These are phyloP conservation scores for Tulasnella sp. DNA, from an alignment of 768 basidiomycete genomes.

Conservation along the genomic window DNA sequence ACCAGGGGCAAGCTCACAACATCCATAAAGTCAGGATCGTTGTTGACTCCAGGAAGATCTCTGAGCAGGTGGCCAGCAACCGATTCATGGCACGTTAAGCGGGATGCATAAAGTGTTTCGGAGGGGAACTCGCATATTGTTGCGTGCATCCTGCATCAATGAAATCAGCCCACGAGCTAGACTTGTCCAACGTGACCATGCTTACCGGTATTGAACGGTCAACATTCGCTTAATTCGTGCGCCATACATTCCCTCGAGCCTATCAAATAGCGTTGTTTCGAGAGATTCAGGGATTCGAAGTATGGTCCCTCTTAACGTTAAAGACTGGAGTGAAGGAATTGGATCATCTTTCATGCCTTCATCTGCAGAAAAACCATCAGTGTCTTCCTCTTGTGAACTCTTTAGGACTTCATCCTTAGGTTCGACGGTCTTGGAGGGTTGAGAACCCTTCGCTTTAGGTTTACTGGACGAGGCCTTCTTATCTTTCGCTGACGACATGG, in stretches of 20 bases:
- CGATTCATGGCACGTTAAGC: constrained; percentile 63
- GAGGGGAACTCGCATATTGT: constrained; percentile 86
- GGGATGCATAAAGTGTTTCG: constrained; percentile 67
- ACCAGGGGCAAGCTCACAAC: constrained; percentile 72
- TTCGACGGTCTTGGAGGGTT: not conserved
- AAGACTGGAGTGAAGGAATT: not conserved
- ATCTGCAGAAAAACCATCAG: constrained; percentile 12
- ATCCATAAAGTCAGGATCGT: constrained; percentile 57
- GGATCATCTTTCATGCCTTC: constrained; percentile 28
- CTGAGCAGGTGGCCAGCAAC: constrained; percentile 70
- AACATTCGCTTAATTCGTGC: constrained; percentile 79
- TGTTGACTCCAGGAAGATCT: constrained; percentile 56
- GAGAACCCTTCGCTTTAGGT: constrained; percentile 31
- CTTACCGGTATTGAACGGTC: constrained; percentile 69
- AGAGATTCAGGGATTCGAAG: constrained; percentile 66
- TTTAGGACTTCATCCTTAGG: not conserved
- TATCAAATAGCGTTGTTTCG: constrained; percentile 87
- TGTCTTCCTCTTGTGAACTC: constrained; percentile 29
- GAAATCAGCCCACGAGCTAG: constrained; percentile 20
- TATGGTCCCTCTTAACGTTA: not conserved
- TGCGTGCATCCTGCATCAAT: constrained; percentile 67
- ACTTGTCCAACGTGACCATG: constrained; percentile 31
- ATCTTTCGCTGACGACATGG: not conserved
- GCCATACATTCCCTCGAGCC: constrained; percentile 87
- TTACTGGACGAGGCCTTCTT: constrained; percentile 18